Evolutionary conservation across 129 eudicot genomes (phyloP), one percentile per base, ranked within the genome.

Genomic region (Ambrosia artemisiifolia): DNA sequence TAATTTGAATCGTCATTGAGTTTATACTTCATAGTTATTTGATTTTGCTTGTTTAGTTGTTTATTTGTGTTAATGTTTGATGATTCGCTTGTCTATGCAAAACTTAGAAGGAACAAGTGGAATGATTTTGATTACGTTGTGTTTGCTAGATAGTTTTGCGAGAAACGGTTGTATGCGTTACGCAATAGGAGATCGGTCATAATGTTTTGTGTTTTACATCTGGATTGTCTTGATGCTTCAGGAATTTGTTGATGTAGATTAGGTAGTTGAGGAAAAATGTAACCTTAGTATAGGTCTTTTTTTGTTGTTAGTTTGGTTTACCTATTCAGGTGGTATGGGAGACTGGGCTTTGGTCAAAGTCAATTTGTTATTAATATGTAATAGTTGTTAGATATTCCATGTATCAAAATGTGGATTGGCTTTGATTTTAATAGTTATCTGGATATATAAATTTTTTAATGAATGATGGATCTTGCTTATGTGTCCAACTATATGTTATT

Each of bases 331-430:
- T 76, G 50, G 75, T 68, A 33, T 54, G 59, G 59, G 67, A 59
- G 62, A 68, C 54, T 44, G 50, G 40, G 67, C 28, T 50, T 12
- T 63, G 36, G 72, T 78, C 82, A 70, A 78, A 63, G 82, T 70
- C 77, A 70, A 78, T 8, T 63, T 19, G 4, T 62, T 78, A 78
- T 16, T 16, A 30, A 18, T 77, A 51, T 50, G 33, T 44, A 38
- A 70, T 70, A 48, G 63, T 50, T 50, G 17, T 50, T 32, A 19
- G 50, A 36, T 50, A 65, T 63, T 70, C 16, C 10, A 36, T 69
- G 81, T 34, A 62, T 62, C 38, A 36, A 62, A 17, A 38, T 10
- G n/a, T 35, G 19, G 24, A 40, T 51, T 47, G 53, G 48, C 49
- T 63, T 77, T 48, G 12, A 62, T 36, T 62, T 77, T 48, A 42